phyloP scores from a whole-genome alignment of 2,329 filamentous ascomycete species.

The Pseudogymnoascus sp. region DNA sequence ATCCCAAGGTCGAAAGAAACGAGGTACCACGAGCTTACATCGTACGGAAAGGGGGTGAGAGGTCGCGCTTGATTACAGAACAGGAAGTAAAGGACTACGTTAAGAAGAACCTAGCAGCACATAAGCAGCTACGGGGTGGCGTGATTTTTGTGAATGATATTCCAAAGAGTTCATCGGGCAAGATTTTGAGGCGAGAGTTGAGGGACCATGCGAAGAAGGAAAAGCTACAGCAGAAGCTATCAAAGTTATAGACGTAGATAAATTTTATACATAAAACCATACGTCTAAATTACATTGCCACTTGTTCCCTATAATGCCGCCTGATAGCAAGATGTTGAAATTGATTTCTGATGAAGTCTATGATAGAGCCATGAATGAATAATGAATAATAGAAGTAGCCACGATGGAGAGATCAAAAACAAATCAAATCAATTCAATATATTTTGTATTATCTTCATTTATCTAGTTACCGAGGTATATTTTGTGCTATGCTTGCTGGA shows the following conservation, averaged over 20 bases:
- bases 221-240: neutral
- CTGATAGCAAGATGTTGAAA: neutral
- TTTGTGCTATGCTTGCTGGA: neutral
- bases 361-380: neutral
- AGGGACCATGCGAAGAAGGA: conserved; percentile 23
- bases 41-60: conserved; percentile 27
- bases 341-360: neutral
- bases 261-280: neutral
- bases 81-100: conserved; percentile 28
- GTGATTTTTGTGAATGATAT: conserved; percentile 30
- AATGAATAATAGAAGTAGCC: neutral
- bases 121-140: conserved; percentile 30
- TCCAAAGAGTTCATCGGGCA: conserved; percentile 32
- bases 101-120: conserved; percentile 22
- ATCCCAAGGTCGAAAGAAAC: conserved; percentile 29
- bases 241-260: neutral
- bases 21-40: conserved; percentile 35
- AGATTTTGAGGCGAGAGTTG: conserved; percentile 30
- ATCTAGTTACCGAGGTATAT: neutral
- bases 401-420: neutral
- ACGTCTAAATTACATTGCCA: neutral
- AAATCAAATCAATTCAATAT: neutral
- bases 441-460: neutral
- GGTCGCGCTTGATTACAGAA: conserved; percentile 21
- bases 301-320: neutral